Base-by-base conservation (phyloP, 345 rosid species). In the Erysimum cheiranthoides region DNA sequence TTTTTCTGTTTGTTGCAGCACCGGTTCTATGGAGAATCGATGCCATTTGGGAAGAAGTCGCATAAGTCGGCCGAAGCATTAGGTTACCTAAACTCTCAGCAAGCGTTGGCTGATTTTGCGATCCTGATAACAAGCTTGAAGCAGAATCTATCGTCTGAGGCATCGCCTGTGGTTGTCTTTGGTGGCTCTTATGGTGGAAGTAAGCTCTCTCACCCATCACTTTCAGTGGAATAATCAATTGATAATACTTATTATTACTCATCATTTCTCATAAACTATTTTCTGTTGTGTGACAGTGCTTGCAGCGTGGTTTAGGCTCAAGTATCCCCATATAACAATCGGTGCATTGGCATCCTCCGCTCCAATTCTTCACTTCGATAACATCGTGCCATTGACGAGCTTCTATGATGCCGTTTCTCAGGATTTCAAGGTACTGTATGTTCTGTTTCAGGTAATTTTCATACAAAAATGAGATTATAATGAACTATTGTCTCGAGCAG, bases 151-250 rank as follows among this genome's bases (percentile, higher is more conserved):
- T 82, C 90, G 30, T 84, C 93, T 6, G 91, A 92, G 77, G 77
- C 85, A 34, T 89, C 97, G 3, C 92, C 97, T 10, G 93, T 89
- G 16, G 86, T 92, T 62, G 92, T 86, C 83, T 88, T 92, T 63
- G 97, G 97, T 66, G 97, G 90, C 42, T 92, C 97, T 61, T 92
- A 89, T 79, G 97, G 97, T 79, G 97, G 96, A 87, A 89, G 97
- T 88, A 82, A 81, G 58, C 32, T 17, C 27, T 32, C 11, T 50
- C 3, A 56, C 35, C n/a, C n/a, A 71, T 61, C 49, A 36, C 34
- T 27, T 72, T 57, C 11, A 27, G 14, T 45, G 35, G 6, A 28
- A 27, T 66, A 60, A 14, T 36, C 63, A 40, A 9, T 49, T 45
- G 50, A 70, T 28, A 17, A 1, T 2, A 14, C 40, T 7, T 65